These are phyloP conservation scores for Eutrema salsugineum DNA, from an alignment of 441 rosid species.

Conservation along the genomic window DNA sequence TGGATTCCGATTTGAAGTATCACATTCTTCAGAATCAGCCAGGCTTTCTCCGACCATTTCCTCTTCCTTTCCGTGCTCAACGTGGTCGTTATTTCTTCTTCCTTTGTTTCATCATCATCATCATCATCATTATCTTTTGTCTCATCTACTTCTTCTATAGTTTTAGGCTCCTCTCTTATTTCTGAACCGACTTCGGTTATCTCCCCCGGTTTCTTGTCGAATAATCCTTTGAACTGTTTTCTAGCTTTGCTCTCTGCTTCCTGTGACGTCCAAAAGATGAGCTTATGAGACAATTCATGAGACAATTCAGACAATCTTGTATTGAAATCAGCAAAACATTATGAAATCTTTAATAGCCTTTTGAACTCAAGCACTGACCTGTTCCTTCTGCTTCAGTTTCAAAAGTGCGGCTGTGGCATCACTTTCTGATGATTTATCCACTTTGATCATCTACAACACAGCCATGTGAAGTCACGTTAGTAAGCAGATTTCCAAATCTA, in stretches of 20 bases:
- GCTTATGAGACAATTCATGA: not conserved
- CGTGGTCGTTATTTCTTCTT: slow-evolving; percentile 1
- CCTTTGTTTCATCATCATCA: slow-evolving; percentile 13
- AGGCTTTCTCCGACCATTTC: slow-evolving; percentile 27
- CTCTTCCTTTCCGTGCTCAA: slow-evolving; percentile 8
- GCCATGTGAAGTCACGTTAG: not conserved
- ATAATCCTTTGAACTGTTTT: slow-evolving; percentile 87
- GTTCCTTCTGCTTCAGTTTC: slow-evolving; percentile 79
- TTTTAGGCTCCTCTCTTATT: slow-evolving; percentile 21
- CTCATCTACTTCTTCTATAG: slow-evolving; percentile 29
- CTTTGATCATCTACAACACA: slow-evolving; percentile 35
- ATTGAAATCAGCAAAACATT: not conserved
- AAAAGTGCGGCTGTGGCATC: slow-evolving; percentile 49
- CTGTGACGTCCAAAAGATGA: slow-evolving; percentile 33
- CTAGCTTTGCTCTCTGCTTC: slow-evolving; percentile 76
- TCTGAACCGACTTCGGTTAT: slow-evolving; percentile 52
- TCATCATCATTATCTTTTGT: not conserved
- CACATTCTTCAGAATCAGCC: slow-evolving; percentile 25
- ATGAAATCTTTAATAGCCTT: not conserved
- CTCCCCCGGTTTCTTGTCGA: slow-evolving; percentile 62
- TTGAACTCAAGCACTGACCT: slow-evolving; percentile 41
- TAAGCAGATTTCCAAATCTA: not conserved
- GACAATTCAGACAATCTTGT: not conserved
- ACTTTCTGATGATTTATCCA: slow-evolving; percentile 32
- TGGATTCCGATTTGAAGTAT: slow-evolving; percentile 29